These are phyloP conservation scores for Iberis pinnata DNA, from an alignment of 345 rosid species.

Conservation along the genomic window DNA sequence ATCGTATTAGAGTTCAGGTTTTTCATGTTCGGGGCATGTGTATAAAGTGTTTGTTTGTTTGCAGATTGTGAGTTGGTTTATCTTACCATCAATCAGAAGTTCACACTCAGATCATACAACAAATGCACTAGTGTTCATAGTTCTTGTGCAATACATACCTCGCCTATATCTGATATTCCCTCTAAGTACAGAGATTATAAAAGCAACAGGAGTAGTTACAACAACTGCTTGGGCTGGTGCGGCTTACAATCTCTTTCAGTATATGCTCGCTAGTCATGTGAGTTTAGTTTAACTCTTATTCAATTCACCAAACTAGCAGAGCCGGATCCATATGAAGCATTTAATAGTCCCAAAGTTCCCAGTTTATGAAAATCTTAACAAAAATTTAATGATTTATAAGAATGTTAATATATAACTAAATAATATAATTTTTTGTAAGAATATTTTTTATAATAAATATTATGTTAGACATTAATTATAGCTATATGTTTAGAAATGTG, in stretches of 20 bases:
- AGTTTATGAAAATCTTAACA: too few relatives aligned
- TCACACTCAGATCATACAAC: slow-evolving; percentile 58
- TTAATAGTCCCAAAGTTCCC: too few relatives aligned
- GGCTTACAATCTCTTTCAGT: slow-evolving; percentile 72
- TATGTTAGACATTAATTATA: too few relatives aligned
- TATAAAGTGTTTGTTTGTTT: slow-evolving; percentile 13
- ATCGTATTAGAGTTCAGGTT: too few relatives aligned
- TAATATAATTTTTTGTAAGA: too few relatives aligned
- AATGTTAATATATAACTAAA: too few relatives aligned
- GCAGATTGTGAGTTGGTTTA: slow-evolving; percentile 84
- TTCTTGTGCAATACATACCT: slow-evolving; percentile 75
- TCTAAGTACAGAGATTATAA: slow-evolving; percentile 54
- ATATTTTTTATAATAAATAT: too few relatives aligned
- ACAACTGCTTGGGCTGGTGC: slow-evolving; percentile 97
- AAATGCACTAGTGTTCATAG: slow-evolving; percentile 67
- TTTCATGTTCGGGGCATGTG: too few relatives aligned
- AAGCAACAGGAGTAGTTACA: slow-evolving; percentile 73
- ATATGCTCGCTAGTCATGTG: slow-evolving; percentile 92
- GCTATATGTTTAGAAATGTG: too few relatives aligned
- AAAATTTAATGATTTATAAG: too few relatives aligned
- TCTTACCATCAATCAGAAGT: slow-evolving; percentile 58
- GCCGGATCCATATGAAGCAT: too few relatives aligned
- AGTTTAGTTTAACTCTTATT: slow-evolving; percentile 22
- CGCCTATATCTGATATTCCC: slow-evolving; percentile 72
- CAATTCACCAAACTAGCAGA: neutral